Evolutionary conservation across 164 flowering plant species (phyloP), one percentile per base, ranked within the genome.

Genomic region (Piper longum): DNA sequence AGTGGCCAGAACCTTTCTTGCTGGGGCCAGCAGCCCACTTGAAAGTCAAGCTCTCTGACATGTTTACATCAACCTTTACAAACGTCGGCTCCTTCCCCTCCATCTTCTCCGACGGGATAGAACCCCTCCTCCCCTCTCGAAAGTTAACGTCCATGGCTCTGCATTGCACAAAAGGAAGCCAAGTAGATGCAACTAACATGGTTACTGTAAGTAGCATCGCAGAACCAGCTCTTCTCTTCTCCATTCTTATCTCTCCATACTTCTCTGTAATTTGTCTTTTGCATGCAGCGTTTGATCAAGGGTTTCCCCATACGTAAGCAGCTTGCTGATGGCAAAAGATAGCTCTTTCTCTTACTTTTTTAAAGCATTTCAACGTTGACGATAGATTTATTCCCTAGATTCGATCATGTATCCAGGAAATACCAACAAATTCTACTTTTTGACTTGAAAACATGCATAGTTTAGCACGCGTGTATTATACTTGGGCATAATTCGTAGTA

Each of bases 1-100:
- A 79, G 72, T 82, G 81, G 0, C 88, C 88, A 40, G 79, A 81
- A 57, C 88, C 88, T 67, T 54, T 79, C 62, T 60, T 78, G 81
- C 84, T 82, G 5, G 86, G 84, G 12, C 88, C 88, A 16, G 84
- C 75, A 60, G 83, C 79, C 60, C 82, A 59, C 44, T 63, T 69
- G 43, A 16, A 75, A 6, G 62, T 70, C 76, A 66, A 48, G 75
- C 73, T 73, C 66, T 66, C 0, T 16, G 56, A 63, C 62, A 12
- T 14, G 57, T 57, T 4, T 5, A 5, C 7, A 39, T 5, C 36
- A 0, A 2, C 16, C 26, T 13, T 7, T 4, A 26, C 13, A n/a
- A 36, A 8, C 26, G 41, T 8, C 6, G 41, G 3, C 13, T 57
- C 13, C 41, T 7, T 3, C 60, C 14, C 12, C 14, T 3, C 52